Evolutionary conservation across 768 basidiomycete genomes (phyloP), one percentile per base, ranked within the genome.

Genomic region (Podaxis sp.): DNA sequence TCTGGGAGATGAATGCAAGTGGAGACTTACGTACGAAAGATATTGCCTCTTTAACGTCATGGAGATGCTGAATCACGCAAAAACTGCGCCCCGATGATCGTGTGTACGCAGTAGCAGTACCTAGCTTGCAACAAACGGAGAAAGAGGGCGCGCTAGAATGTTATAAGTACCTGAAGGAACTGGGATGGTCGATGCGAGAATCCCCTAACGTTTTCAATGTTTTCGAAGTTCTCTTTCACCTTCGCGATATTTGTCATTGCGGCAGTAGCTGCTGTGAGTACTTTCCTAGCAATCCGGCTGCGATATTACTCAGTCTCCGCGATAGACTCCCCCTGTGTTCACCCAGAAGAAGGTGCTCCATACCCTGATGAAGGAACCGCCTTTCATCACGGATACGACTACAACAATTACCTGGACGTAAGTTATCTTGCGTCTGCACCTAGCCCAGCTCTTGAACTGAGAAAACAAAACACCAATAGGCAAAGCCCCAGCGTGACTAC

Each of bases 361-460:
- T 51, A 39, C 30, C 26, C 6, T 59, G 11, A n/a, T 59, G 13
- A 24, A 19, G 22, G 22, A 49, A 4, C 48, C 58, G 4, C 57
- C 57, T 15, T 59, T 59, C 28, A 51, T 59, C 11, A 40, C 38
- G 8, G 58, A 51, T 6, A 52, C 58, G 1, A 59, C 58, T 22
- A 59, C 36, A 28, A 59, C 58, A 13, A 52, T 59, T 24, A 49
- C 28, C n/a, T 59, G 58, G 58, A 59, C 58, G 58, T 59, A 19
- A 42, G 58, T 40, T 9, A 38, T 5, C 15, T 19, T 33, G 48
- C 26, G 11, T 59, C 26, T 11, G 7, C 13, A 51, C 24, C 4
- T 24, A 49, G 28, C 2, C 36, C 2, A n/a, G 38, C 15, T 11
- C 24, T 42, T 17, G 15, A 12, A 17, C 46, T 33, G 3, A 15